These are phyloP conservation scores for Fusarium brachygibbosum DNA, from an alignment of 2,329 filamentous ascomycete genomes.

Conservation along the genomic window DNA sequence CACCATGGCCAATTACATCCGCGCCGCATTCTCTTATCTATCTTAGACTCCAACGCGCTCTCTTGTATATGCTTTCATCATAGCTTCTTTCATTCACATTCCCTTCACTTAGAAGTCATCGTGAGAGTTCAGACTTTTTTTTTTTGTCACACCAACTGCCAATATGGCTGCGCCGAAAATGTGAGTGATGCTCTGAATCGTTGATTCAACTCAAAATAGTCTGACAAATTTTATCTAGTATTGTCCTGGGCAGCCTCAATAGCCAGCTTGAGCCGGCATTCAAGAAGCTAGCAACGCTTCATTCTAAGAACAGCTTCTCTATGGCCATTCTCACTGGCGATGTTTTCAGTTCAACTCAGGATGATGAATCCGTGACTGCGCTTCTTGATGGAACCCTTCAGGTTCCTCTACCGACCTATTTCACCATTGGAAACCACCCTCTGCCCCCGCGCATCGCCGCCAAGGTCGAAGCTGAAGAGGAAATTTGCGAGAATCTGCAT, in stretches of 20 bases:
- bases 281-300: constrained; percentile 82
- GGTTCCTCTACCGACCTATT: constrained; percentile 89
- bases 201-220: background rate
- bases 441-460: constrained; percentile 79
- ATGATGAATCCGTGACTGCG: constrained; percentile 70
- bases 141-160: constrained; percentile 16
- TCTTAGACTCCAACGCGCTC: constrained; percentile 25
- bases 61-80: constrained; percentile 38
- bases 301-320: constrained; percentile 88
- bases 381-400: constrained; percentile 80
- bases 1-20: constrained; percentile 50
- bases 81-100: constrained; percentile 35
- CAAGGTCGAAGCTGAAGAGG: constrained; percentile 79
- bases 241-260: constrained; percentile 86
- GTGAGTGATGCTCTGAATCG: constrained; percentile 51
- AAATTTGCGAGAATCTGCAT: constrained; percentile 90
- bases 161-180: constrained; percentile 64
- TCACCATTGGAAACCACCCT: constrained; percentile 80
- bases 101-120: constrained; percentile 14
- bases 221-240: constrained; percentile 60
- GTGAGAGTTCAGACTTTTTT: constrained; percentile 9
- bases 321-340: constrained; percentile 89
- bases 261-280: constrained; percentile 83
- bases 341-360: constrained; percentile 76
- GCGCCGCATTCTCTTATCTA: constrained; percentile 55